Conservation (phyloP, 495 filamentous ascomycete species). For the Penicillium ochrochloron region DNA sequence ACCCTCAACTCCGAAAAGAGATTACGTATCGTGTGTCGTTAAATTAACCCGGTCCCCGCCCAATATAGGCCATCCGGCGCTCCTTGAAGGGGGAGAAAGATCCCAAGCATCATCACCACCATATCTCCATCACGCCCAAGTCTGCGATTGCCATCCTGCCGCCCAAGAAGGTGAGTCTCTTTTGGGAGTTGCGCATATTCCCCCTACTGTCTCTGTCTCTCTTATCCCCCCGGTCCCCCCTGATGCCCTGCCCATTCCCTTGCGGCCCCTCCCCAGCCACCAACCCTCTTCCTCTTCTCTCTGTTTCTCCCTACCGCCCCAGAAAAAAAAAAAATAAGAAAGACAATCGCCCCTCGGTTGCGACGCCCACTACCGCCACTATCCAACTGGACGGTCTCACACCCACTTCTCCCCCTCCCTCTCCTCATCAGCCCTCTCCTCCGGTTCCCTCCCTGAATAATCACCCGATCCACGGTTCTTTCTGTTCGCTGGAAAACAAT, state of each 20-base stretch:
- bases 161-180: slow-evolving; percentile 82
- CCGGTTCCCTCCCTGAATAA: slow-evolving; percentile 2
- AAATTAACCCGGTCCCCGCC: slow-evolving; percentile 22
- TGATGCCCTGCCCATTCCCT: not conserved
- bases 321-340: not conserved
- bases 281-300: slow-evolving; percentile 9
- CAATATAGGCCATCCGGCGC: slow-evolving; percentile 72
- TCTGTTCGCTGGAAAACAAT: not conserved
- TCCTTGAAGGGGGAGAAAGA: slow-evolving; percentile 88
- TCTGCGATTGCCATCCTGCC: slow-evolving; percentile 93
- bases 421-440: not conserved
- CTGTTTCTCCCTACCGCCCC: slow-evolving; percentile 12
- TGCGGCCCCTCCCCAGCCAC: slow-evolving; percentile 17
- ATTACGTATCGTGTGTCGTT: slow-evolving; percentile 22
- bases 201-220: slow-evolving; percentile 4
- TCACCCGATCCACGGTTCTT: slow-evolving; percentile 4
- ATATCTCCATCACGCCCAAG: slow-evolving; percentile 89
- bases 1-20: slow-evolving; percentile 18
- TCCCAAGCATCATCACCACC: slow-evolving; percentile 71
- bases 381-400: not conserved
- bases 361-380: slow-evolving; percentile 7
- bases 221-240: not conserved
- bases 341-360: slow-evolving; percentile 7
- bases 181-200: slow-evolving; percentile 13
- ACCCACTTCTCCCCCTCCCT: not conserved